Evolutionary conservation across 2,329 filamentous ascomycete species (phyloP), one percentile per base, ranked within the genome.

Genomic region (Fusarium sp.): DNA sequence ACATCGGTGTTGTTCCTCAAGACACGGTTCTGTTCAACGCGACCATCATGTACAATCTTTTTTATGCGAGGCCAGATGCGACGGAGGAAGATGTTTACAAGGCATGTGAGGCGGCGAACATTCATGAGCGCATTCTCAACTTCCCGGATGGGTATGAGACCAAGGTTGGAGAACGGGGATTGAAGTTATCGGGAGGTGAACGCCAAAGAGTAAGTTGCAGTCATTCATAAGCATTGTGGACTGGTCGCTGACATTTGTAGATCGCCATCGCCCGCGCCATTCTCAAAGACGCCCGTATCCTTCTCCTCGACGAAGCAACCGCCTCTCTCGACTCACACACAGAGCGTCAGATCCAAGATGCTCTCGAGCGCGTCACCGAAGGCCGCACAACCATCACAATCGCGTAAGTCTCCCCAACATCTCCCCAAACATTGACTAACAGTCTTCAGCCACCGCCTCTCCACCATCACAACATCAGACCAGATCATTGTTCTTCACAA

Each of bases 291-390:
- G 90, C 92, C 0, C 90, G 90, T 58, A 90, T 94, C 61, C 86
- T 94, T 32, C 87, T 94, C 66, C 85, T 94, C 0, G 92, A 94
- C 74, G 92, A 94, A 80, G 90, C 92, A 0, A 93, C 93, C 8
- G 92, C 90, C 2, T 91, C 92, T 6, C 87, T 94, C 28, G 89
- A 93, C 60, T 89, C 90, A 1, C 86, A 89, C 32, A 90, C 88
- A 2, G 89, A 91, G 76, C 84, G 86, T 39, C 84, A 87, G 61
- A 90, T 91, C 42, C 89, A 90, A 76, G 83, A 86, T 56, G 87
- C 87, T 11, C 85, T 88, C 30, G 82, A 84, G 69, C 82, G 81
- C 32, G 82, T 88, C 12, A 86, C 84, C 22, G 80, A 81, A 9
- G 86, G 86, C 6, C 82, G 87, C 42, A 89, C 87, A 1, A 89